Conservation (phyloP, 768 basidiomycete species). For the Leccinellum rugosiceps region DNA sequence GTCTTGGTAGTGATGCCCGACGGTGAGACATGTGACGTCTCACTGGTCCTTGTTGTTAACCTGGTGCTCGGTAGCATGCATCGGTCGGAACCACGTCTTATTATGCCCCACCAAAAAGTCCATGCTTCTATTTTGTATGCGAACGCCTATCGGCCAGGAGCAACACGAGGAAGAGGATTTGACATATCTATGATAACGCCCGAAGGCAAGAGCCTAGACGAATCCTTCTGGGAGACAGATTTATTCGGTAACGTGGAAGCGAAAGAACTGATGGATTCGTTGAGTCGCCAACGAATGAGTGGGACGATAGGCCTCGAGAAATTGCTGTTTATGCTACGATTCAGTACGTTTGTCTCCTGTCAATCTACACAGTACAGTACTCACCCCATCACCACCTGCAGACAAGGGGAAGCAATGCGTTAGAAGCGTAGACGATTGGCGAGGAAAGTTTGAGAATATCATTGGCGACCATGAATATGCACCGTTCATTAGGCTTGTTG, state of each 20-base stretch:
- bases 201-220: background rate
- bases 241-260: slow-evolving; percentile 9
- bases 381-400: background rate
- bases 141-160: background rate
- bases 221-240: slow-evolving; percentile 10
- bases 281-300: background rate
- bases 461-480: background rate
- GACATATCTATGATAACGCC: background rate
- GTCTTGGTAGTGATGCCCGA: background rate
- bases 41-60: background rate
- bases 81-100: background rate
- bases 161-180: background rate
- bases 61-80: background rate
- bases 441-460: background rate
- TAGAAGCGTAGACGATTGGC: background rate
- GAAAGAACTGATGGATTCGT: background rate
- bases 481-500: background rate
- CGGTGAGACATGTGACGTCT: background rate
- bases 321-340: background rate
- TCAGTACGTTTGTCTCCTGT: background rate
- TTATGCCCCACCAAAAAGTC: background rate
- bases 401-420: slow-evolving; percentile 16
- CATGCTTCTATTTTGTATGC: background rate
- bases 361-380: background rate
- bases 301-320: background rate